phyloP scores from a whole-genome alignment of 2,329 filamentous ascomycete species.

The Talaromyces sp. region DNA sequence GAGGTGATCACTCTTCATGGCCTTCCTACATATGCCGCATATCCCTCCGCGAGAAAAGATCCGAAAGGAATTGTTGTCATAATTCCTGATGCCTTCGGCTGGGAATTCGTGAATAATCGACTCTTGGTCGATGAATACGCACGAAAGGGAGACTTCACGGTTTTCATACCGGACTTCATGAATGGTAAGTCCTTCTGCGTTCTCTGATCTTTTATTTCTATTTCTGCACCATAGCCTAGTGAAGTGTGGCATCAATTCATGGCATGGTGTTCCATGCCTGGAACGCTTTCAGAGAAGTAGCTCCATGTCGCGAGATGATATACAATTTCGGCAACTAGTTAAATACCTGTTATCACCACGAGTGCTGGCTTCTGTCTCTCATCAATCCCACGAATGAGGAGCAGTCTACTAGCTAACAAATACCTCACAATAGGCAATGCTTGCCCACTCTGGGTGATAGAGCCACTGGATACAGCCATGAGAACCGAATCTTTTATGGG shows the following conservation, averaged over 20 bases:
- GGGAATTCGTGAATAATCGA: slow-evolving; percentile 52
- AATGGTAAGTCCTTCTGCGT: background rate
- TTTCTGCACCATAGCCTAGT: background rate
- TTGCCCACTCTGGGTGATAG: slow-evolving; percentile 26
- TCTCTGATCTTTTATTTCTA: background rate
- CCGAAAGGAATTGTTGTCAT: slow-evolving; percentile 52
- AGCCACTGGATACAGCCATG: slow-evolving; percentile 20
- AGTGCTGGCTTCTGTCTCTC: background rate
- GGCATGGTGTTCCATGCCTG: background rate
- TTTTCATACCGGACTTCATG: background rate
- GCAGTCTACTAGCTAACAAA: slow-evolving; percentile 28
- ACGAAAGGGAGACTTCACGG: slow-evolving; percentile 48
- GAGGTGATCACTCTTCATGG: background rate
- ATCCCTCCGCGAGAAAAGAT: slow-evolving; percentile 16
- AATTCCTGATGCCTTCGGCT: slow-evolving; percentile 56
- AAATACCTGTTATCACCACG: background rate
- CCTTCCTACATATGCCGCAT: background rate
- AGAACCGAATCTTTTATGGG: slow-evolving; percentile 35
- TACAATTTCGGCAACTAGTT: background rate
- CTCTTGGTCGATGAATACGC: slow-evolving; percentile 55
- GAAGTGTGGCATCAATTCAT: background rate
- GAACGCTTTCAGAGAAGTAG: no score
- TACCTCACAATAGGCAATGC: slow-evolving; percentile 49
- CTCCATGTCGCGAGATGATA: no score
- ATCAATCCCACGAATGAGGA: background rate